Base-by-base conservation (phyloP, 108 stramenopile species). In the Pseudonitzschia pungens region DNA sequence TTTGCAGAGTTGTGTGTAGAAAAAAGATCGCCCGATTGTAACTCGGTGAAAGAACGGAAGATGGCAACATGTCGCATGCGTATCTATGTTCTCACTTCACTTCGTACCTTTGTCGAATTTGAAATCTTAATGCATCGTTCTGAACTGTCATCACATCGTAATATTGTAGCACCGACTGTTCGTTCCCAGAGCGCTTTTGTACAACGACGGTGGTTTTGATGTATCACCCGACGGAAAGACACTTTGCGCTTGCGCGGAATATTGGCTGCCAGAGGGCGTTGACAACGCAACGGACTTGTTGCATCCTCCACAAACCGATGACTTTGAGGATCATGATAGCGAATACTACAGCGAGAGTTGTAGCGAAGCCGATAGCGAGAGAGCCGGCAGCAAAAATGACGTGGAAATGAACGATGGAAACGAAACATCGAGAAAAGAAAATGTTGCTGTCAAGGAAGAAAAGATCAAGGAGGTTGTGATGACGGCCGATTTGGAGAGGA, bases 201-300 rank as follows among this genome's bases (percentile, higher is more conserved):
- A 98, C 82, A 98, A 97, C 53, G 97, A 98, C 81, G 96, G 97
- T 55, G 97, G 97, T 22, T 94, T 98, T 75, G 96, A 97, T 77
- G 79, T 98, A 9, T 96, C 96, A 10, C 76, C 83, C 44, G 94
- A 95, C 79, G 97, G 97, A 8, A 89, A 87, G 44, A 79, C 85
- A 8, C 82, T 97, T n/a, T 92, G 90, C 64, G 89, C 92, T 10
- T 96, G 95, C 78, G 94, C 92, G 18, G 91, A 93, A 70, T 89
- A 85, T 76, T 93, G 92, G 89, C 63, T 94, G 24, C 93, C 93
- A 43, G 80, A 90, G 33, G 93, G 90, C 22, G 75, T 91, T 27
- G 71, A 87, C 56, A 89, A 78, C 56, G 93, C 86, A 12, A 91
- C 87, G 81, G 93, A 94, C 70, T 59, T 94, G 78, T 32, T 91